Evolutionary conservation across 257 asterid species (phyloP).

Genomic region (Osmanthus fragrans): DNA sequence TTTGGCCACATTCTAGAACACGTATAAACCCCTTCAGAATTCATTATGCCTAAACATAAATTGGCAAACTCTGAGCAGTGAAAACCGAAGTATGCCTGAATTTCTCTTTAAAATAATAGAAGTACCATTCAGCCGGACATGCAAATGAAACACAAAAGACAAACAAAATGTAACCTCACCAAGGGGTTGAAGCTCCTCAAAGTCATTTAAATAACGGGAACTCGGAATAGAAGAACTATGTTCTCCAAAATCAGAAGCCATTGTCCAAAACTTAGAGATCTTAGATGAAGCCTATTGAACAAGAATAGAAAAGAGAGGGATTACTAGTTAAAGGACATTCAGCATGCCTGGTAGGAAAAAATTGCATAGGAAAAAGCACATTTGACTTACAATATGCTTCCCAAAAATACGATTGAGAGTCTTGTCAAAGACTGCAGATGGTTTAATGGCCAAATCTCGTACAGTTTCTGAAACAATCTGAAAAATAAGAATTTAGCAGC

Average conservation of each 20-base stretch:
- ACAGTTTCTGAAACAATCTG: conserved; percentile 79
- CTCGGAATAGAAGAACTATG: conserved; percentile 59
- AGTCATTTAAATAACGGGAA: conserved; percentile 86
- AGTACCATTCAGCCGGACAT: conserved; percentile 11
- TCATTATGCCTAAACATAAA: neutral
- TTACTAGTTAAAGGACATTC: conserved; percentile 22
- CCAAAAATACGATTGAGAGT: conserved; percentile 65
- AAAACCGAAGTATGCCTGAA: neutral
- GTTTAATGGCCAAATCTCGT: conserved; percentile 64
- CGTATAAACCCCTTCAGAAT: neutral
- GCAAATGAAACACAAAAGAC: conserved; percentile 20
- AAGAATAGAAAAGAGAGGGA: conserved; percentile 22
- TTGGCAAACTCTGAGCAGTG: neutral
- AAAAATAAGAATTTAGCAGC: conserved; percentile 25
- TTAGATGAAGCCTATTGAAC: conserved; percentile 63
- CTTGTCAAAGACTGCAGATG: conserved; percentile 73
- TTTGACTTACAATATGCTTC: conserved; percentile 61
- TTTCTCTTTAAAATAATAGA: conserved; percentile 18
- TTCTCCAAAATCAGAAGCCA: conserved; percentile 55
- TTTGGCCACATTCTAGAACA: neutral
- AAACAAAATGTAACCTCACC: conserved; percentile 43
- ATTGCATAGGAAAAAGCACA: conserved; percentile 12
- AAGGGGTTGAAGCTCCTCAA: conserved; percentile 94
- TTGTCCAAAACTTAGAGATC: conserved; percentile 71
- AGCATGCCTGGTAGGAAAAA: conserved; percentile 21